phyloP scores from a whole-genome alignment of 768 basidiomycete species.

The Pisolithus tinctorius region DNA sequence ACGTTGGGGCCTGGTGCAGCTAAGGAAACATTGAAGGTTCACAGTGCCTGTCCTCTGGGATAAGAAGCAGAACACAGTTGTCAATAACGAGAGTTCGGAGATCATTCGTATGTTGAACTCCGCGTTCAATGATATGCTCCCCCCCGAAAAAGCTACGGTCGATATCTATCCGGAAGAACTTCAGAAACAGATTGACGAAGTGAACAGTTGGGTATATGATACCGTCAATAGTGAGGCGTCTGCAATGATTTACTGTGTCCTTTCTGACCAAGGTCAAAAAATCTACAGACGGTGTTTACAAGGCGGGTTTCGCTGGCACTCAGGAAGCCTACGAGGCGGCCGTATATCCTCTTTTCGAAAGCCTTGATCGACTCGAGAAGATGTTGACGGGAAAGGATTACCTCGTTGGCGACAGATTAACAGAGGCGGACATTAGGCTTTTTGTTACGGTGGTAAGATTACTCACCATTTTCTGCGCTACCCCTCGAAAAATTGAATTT shows the following conservation, averaged over 20 bases:
- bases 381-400: slow-evolving; percentile 74
- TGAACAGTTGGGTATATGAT: slow-evolving; percentile 85
- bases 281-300: slow-evolving; percentile 79
- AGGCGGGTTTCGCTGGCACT: slow-evolving; percentile 76
- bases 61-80: slow-evolving; percentile 77
- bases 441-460: slow-evolving; percentile 83
- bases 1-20: background rate
- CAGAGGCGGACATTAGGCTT: slow-evolving; percentile 80
- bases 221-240: slow-evolving; percentile 61
- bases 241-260: too few relatives aligned
- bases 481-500: background rate
- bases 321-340: slow-evolving; percentile 78
- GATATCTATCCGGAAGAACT: slow-evolving; percentile 77
- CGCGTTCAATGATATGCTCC: slow-evolving; percentile 69
- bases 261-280: background rate
- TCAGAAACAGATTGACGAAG: slow-evolving; percentile 67
- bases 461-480: background rate
- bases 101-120: slow-evolving; percentile 92
- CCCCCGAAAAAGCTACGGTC: slow-evolving; percentile 54
- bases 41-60: slow-evolving; percentile 94
- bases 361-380: slow-evolving; percentile 77
- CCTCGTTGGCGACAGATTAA: slow-evolving; percentile 75
- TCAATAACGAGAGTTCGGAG: slow-evolving; percentile 94
- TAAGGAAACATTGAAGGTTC: slow-evolving; percentile 41
- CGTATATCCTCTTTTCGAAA: slow-evolving; percentile 66